Evolutionary conservation across 306 rosid species (phyloP).

Genomic region (Prinsepia uniflora): DNA sequence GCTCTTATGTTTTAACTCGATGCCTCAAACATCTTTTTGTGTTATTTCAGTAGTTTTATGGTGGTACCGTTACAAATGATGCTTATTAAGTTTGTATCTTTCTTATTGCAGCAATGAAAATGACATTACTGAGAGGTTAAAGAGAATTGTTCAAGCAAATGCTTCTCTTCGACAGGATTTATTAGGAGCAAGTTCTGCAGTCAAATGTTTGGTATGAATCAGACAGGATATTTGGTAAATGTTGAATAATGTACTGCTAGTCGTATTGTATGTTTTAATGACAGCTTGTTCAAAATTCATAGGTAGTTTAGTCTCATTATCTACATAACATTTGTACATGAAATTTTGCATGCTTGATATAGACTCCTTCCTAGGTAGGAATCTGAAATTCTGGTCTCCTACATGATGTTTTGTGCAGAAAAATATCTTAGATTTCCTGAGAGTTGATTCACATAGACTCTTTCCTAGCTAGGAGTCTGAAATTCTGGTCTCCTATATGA

Average conservation of each 20-base stretch:
- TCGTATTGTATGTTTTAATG: background rate
- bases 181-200: constrained; percentile 39
- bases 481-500: background rate
- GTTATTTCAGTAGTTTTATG: constrained; percentile 2
- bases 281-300: background rate
- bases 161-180: constrained; percentile 49
- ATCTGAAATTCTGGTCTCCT: background rate
- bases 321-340: background rate
- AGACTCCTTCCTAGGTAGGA: background rate
- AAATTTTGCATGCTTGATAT: constrained; percentile 11
- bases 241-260: background rate
- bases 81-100: constrained; percentile 19
- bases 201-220: constrained; percentile 51
- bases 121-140: constrained; percentile 83
- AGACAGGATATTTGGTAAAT: background rate
- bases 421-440: background rate
- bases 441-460: constrained; percentile 3
- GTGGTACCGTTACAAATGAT: constrained; percentile 12
- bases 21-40: constrained; percentile 1
- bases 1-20: constrained; percentile 2
- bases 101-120: constrained; percentile 78
- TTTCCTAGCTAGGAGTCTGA: background rate
- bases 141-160: constrained; percentile 58
- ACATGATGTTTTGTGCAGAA: background rate
- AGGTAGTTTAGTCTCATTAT: background rate